These are phyloP conservation scores for Xylaria acuta DNA, from an alignment of 495 filamentous ascomycete genomes.

Conservation along the genomic window DNA sequence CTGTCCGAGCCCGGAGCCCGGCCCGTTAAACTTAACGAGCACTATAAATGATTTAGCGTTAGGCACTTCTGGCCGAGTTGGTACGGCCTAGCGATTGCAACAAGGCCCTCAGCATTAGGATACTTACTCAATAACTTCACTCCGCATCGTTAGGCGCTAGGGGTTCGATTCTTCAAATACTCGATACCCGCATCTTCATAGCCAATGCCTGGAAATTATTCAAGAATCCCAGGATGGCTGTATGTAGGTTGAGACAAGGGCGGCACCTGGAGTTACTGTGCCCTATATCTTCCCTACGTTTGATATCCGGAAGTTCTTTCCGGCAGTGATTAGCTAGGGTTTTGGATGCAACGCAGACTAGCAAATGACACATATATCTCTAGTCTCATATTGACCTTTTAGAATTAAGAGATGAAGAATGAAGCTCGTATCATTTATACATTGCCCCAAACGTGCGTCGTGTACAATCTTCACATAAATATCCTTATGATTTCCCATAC, in stretches of 20 bases:
- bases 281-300: not conserved
- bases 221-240: not conserved
- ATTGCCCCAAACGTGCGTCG: not conserved
- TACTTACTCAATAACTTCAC: no score
- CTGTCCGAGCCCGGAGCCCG: no score
- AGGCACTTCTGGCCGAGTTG: no score
- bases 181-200: not conserved
- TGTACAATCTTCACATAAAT: not conserved
- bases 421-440: not conserved
- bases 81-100: no score
- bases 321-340: not conserved
- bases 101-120: no score
- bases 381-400: not conserved
- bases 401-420: not conserved
- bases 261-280: not conserved
- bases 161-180: not conserved
- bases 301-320: not conserved
- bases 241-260: not conserved
- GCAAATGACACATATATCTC: not conserved
- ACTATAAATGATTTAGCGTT: no score
- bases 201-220: not conserved
- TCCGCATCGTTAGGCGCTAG: no score
- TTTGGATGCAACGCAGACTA: not conserved
- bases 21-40: no score
- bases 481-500: not conserved